A percentile compares a stretch with the other conserved stretches of the same genome.
Evolutionary conservation across 1,284 basidiomycete genomes (phyloP).

Genomic region (Moniliophthora roreri): DNA sequence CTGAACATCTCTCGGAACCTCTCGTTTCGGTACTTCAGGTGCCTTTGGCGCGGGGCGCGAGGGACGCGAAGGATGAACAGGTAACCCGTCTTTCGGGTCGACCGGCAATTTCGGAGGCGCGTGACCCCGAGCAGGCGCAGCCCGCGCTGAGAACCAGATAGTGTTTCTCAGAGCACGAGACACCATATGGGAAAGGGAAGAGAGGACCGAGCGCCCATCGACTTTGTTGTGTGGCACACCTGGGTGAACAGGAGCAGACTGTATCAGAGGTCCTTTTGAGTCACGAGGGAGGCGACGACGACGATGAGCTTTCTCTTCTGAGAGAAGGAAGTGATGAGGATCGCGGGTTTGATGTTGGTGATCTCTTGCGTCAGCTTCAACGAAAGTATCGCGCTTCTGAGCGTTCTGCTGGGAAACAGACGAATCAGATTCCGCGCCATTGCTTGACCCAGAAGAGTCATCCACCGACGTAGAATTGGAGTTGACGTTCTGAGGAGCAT

Average conservation of each 20-base stretch:
- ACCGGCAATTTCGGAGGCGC: no score
- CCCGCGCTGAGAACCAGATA: no score
- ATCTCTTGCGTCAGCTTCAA: background rate
- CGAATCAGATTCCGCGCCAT: background rate
- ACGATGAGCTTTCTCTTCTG: background rate
- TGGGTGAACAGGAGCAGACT: conserved; percentile 1
- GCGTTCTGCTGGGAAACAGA: no score
- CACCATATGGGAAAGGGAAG: no score
- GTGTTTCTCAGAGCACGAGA: no score
- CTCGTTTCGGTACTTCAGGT: no score
- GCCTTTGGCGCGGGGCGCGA: no score
- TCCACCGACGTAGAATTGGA: background rate
- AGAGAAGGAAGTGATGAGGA: background rate
- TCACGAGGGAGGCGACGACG: background rate
- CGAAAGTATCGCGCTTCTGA: no score
- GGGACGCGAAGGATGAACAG: no score
- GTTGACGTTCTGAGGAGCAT: background rate
- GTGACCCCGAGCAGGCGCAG: no score
- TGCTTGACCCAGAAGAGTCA: background rate
- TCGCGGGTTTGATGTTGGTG: background rate
- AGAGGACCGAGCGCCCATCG: background rate
- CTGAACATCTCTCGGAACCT: no score
- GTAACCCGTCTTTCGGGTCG: no score
- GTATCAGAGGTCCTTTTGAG: background rate
- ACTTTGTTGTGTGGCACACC: background rate